Percentiles rank a stretch among this genome's conserved stretches.
These are phyloP conservation scores for Zymoseptoria brevis DNA, from an alignment of 2,329 filamentous ascomycete species.

Conservation along the genomic window DNA sequence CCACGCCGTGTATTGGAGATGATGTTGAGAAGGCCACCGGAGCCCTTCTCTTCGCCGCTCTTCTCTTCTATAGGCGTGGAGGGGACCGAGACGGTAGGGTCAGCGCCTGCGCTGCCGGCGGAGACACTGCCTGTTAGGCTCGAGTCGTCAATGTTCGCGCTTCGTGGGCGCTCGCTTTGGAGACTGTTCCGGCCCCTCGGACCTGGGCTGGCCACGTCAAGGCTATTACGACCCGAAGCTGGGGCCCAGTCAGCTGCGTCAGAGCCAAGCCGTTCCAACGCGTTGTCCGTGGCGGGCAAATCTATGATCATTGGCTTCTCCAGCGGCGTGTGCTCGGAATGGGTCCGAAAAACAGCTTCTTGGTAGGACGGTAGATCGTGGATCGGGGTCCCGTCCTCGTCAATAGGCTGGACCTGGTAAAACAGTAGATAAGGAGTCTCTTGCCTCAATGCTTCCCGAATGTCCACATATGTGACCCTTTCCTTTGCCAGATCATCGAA, in stretches of 20 bases:
- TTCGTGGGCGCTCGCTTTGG: slow-evolving; percentile 32
- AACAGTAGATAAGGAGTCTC: slow-evolving; percentile 93
- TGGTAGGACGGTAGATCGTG: slow-evolving; percentile 35
- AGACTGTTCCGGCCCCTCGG: slow-evolving; percentile 31
- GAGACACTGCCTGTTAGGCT: slow-evolving; percentile 26
- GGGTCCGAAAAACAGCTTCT: slow-evolving; percentile 30
- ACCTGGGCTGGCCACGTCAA: slow-evolving; percentile 23
- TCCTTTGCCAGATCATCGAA: slow-evolving; percentile 79
- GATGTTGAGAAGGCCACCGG: slow-evolving; percentile 24
- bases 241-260: slow-evolving; percentile 16
- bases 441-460: slow-evolving; percentile 67
- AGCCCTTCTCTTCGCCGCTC: slow-evolving; percentile 6
- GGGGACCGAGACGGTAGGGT: slow-evolving; percentile 24
- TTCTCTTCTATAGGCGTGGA: slow-evolving; percentile 39
- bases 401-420: slow-evolving; percentile 86
- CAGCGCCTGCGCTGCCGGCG: slow-evolving; percentile 20
- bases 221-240: slow-evolving; percentile 18
- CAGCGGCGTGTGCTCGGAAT: slow-evolving; percentile 19
- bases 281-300: slow-evolving; percentile 14
- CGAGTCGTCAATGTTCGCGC: slow-evolving; percentile 34
- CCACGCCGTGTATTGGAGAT: slow-evolving; percentile 23
- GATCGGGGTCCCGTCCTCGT: slow-evolving; percentile 49
- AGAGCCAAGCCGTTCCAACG: slow-evolving; percentile 11
- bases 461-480: slow-evolving; percentile 68
- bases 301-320: slow-evolving; percentile 22